These are phyloP conservation scores for Fraxinus baroniana DNA, from an alignment of 305 asterid genomes.

Conservation along the genomic window DNA sequence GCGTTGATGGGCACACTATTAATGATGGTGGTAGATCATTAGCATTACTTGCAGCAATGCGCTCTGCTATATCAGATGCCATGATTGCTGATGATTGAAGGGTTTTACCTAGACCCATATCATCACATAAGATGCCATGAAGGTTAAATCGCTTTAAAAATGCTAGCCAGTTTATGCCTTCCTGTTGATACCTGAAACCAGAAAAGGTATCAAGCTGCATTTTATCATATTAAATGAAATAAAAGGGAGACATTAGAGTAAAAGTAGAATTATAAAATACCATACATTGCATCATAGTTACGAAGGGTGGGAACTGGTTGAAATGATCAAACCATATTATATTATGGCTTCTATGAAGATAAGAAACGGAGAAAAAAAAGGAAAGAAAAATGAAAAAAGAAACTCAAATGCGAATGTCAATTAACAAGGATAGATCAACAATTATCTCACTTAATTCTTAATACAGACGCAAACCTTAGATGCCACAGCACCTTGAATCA, in stretches of 20 bases:
- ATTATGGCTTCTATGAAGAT: background rate
- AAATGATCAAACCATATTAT: background rate
- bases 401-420: background rate
- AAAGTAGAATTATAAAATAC: conserved; percentile 1
- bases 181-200: conserved; percentile 90
- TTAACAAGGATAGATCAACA: background rate
- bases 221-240: background rate
- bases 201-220: conserved; percentile 11
- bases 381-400: background rate
- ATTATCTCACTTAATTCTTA: background rate
- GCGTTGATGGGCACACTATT: conserved; percentile 92
- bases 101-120: conserved; percentile 99
- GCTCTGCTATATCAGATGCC: conserved; percentile 93
- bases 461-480: background rate
- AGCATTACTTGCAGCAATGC: conserved; percentile 51
- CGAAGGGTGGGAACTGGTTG: background rate
- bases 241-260: conserved; percentile 15
- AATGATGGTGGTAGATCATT: conserved; percentile 70
- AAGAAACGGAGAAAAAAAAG: background rate
- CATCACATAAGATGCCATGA: conserved; percentile 97
- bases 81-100: conserved; percentile 95
- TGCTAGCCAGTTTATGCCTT: conserved; percentile 98
- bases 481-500: background rate
- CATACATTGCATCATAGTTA: background rate
- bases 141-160: conserved; percentile 92